Percentiles rank a stretch among this genome's conserved stretches.
Conservation (phyloP, 2,329 filamentous ascomycete species). For the Talaromyces piceae region DNA sequence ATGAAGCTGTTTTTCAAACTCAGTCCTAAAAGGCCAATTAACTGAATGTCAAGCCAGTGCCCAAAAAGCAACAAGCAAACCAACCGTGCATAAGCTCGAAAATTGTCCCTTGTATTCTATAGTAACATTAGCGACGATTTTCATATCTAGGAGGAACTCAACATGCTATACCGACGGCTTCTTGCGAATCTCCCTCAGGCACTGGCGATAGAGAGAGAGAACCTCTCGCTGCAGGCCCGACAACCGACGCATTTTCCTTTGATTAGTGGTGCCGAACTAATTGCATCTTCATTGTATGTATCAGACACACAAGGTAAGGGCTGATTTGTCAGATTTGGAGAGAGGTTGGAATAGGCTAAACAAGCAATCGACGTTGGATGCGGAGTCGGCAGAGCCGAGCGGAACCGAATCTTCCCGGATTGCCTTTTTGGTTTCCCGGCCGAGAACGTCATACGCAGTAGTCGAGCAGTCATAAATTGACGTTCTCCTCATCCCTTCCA, state of each 20-base stretch:
- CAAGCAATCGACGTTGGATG: background rate
- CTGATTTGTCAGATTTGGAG: no score
- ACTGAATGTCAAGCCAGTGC: conserved; percentile 2
- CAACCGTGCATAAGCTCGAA: conserved; percentile 37
- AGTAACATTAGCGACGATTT: background rate
- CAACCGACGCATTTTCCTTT: conserved; percentile 35
- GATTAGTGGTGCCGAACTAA: background rate
- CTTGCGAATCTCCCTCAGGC: conserved; percentile 69
- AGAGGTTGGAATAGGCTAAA: background rate
- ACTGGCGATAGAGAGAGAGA: conserved; percentile 75
- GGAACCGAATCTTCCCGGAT: background rate
- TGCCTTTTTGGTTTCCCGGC: conserved; percentile 1
- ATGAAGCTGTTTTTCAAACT: conserved; percentile 64
- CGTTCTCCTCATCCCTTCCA: background rate
- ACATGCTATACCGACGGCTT: conserved; percentile 61
- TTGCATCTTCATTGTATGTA: background rate
- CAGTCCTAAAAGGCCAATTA: conserved; percentile 44
- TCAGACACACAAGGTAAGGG: background rate
- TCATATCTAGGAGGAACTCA: background rate
- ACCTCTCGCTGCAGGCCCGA: conserved; percentile 92
- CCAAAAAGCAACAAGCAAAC: conserved; percentile 6
- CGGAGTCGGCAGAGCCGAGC: background rate
- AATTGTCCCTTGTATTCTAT: conserved; percentile 35
- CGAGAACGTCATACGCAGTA: conserved; percentile 2
- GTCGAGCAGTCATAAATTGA: background rate